These are phyloP conservation scores for Miamiensis avidus DNA, from an alignment of 169 alveolate species.

Conservation along the genomic window DNA sequence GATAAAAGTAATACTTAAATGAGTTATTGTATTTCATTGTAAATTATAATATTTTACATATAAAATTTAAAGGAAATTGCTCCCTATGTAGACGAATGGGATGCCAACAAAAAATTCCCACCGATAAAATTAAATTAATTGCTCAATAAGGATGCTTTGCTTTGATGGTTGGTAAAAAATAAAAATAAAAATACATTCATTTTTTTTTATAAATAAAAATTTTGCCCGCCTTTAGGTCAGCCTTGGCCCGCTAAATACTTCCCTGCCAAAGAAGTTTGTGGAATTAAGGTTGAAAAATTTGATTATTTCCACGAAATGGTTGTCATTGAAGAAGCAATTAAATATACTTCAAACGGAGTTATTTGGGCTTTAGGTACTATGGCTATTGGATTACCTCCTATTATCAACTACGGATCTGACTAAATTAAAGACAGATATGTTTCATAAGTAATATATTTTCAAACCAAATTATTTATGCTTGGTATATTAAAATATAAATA, in stretches of 20 bases:
- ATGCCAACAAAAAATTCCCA: background rate
- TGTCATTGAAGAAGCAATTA: conserved; percentile 46
- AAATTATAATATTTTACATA: background rate
- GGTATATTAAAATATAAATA: no score
- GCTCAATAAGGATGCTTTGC: background rate
- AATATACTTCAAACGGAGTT: conserved; percentile 27
- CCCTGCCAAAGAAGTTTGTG: background rate
- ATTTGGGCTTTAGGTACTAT: conserved; percentile 44
- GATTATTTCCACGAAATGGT: conserved; percentile 55
- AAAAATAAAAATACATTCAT: no score
- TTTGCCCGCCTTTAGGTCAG: no score
- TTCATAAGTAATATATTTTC: no score
- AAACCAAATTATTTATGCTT: no score
- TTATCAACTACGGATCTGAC: conserved; percentile 42
- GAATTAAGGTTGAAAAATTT: conserved; percentile 2
- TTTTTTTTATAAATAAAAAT: no score
- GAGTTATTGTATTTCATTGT: no score
- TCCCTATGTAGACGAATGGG: background rate
- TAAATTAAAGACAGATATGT: background rate
- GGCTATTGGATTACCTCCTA: conserved; percentile 48
- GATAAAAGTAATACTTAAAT: background rate
- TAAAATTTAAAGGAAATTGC: background rate
- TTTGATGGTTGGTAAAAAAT: background rate
- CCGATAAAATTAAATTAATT: background rate
- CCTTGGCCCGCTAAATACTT: background rate